Percentiles rank a stretch among this genome's conserved stretches.
These are phyloP conservation scores for Pterulicium gracile DNA, from an alignment of 1,284 basidiomycete genomes.

Conservation along the genomic window DNA sequence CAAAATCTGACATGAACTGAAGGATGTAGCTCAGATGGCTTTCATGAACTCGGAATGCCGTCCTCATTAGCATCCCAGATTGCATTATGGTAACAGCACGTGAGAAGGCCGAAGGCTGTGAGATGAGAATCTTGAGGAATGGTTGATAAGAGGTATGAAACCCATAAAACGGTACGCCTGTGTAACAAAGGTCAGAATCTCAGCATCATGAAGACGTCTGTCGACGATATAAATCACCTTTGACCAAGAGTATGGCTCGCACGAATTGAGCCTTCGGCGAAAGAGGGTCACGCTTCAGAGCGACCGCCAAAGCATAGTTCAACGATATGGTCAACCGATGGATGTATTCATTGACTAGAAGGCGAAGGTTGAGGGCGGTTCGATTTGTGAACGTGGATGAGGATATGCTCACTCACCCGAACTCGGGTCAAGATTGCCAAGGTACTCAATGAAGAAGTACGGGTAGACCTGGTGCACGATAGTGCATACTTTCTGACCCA, in stretches of 20 bases:
- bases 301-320: conserved; percentile 69
- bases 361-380: conserved; percentile 17
- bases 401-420: conserved; percentile 23
- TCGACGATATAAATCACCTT: no score
- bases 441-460: conserved; percentile 69
- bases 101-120: conserved; percentile 59
- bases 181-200: not conserved
- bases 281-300: conserved; percentile 52
- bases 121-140: conserved; percentile 82
- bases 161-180: conserved; percentile 90
- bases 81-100: conserved; percentile 69
- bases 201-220: no score
- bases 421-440: conserved; percentile 41
- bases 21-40: conserved; percentile 83
- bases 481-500: conserved; percentile 72
- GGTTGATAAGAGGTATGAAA: conserved; percentile 82
- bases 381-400: not conserved
- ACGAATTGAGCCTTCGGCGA: conserved; percentile 48
- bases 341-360: conserved; percentile 60
- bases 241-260: conserved; percentile 74
- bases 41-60: conserved; percentile 75
- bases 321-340: conserved; percentile 56
- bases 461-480: conserved; percentile 88
- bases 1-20: conserved; percentile 95
- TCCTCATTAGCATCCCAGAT: conserved; percentile 73